Percentiles rank a stretch among this genome's conserved stretches.
Conservation (phyloP, 192 early-diverging fungal genomes). For the Pilaira anomala region DNA sequence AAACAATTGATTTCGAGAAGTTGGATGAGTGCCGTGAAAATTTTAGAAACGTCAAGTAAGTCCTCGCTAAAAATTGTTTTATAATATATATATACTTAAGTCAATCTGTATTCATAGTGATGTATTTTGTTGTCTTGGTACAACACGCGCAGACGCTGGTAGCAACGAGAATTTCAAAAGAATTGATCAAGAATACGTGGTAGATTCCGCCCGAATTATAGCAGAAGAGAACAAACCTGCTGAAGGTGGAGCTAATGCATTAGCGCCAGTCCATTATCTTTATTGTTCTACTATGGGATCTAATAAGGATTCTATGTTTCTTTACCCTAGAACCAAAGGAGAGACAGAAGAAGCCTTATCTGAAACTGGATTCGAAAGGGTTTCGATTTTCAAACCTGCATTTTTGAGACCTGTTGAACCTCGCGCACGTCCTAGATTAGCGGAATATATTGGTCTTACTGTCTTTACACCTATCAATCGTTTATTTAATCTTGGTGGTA, state of each 20-base stretch:
- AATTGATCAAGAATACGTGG: conserved; percentile 77
- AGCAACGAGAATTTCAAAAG: conserved; percentile 62
- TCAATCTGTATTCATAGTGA: too few relatives aligned
- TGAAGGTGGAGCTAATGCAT: too few relatives aligned
- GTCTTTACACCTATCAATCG: conserved; percentile 1
- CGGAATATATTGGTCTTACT: conserved; percentile 3
- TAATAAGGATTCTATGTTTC: conserved; percentile 54
- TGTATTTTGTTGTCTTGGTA: conserved; percentile 72
- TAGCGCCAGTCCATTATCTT: conserved; percentile 47
- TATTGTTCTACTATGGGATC: conserved; percentile 52
- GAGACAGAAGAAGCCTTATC: conserved; percentile 67
- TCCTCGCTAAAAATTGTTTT: conserved; percentile 13
- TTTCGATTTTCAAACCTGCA: conserved; percentile 63
- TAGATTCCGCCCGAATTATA: conserved; percentile 61
- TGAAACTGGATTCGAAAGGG: conserved; percentile 58
- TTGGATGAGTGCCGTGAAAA: conserved; percentile 37
- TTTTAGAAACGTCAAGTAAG: conserved; percentile 49
- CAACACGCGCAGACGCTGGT: conserved; percentile 65
- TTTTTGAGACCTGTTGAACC: conserved; percentile 47
- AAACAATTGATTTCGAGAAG: conserved; percentile 77
- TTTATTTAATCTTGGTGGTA: background rate
- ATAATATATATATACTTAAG: conserved; percentile 8
- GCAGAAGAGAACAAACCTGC: conserved; percentile 47
- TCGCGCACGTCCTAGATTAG: conserved; percentile 15
- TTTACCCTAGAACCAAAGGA: conserved; percentile 77